Conservation (phyloP, 2,329 filamentous ascomycete species). For the Colletotrichum filicis region DNA sequence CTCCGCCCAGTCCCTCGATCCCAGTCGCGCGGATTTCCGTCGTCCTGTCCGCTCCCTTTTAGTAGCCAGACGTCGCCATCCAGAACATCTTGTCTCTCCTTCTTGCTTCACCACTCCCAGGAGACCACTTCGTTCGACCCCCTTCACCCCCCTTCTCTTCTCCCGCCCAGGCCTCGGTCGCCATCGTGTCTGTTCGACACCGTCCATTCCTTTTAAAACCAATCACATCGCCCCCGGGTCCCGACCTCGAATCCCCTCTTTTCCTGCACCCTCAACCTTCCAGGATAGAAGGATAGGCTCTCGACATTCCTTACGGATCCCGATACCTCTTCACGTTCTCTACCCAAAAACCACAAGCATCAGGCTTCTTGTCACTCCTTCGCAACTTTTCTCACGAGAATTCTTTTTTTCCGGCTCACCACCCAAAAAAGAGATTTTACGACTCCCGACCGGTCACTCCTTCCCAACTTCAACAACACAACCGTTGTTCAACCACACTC, state of each 20-base stretch:
- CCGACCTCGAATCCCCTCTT: constrained; percentile 21
- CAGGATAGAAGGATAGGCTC: constrained; percentile 35
- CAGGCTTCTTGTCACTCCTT: constrained; percentile 36
- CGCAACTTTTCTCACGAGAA: constrained; percentile 22
- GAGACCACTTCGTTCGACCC: constrained; percentile 39
- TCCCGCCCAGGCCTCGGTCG: constrained; percentile 31
- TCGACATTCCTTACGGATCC: constrained; percentile 29
- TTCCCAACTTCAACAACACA: constrained; percentile 28
- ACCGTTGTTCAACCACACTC: constrained; percentile 39
- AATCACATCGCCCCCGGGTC: constrained; percentile 22
- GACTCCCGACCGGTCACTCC: constrained; percentile 21
- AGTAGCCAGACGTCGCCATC: constrained; percentile 33
- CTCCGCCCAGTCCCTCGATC: constrained; percentile 27
- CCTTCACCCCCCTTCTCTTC: constrained; percentile 21
- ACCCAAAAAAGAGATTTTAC: constrained; percentile 30
- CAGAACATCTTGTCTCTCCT: constrained; percentile 35
- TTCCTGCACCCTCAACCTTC: constrained; percentile 35
- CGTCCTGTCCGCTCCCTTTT: constrained; percentile 28
- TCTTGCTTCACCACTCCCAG: constrained; percentile 36
- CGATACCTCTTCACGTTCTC: constrained; percentile 28
- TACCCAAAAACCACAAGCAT: constrained; percentile 13
- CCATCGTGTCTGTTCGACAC: constrained; percentile 35
- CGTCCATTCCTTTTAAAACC: constrained; percentile 36
- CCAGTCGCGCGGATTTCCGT: constrained; percentile 29
- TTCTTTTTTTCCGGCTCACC: constrained; percentile 29